Evolutionary conservation across 805 yeast genomes (phyloP).

Genomic region (Barnettozyma sp.): DNA sequence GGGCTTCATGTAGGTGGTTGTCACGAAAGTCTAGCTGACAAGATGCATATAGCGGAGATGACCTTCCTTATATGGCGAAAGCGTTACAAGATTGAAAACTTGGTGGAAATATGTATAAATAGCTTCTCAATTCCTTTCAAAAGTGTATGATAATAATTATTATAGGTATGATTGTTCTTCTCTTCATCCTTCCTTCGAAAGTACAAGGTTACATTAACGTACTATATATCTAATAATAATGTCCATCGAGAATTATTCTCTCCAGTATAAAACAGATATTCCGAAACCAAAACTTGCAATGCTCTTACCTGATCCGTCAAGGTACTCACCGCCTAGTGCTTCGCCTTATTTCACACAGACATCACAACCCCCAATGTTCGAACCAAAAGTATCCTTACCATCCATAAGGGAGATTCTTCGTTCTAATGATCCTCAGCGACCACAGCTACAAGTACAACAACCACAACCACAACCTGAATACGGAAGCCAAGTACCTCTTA

Average conservation of each 20-base stretch:
- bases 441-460: slow-evolving; percentile 1
- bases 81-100: background rate
- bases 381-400: slow-evolving; percentile 4
- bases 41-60: background rate
- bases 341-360: background rate
- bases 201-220: no score
- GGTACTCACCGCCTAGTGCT: slow-evolving; percentile 11
- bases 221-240: no score
- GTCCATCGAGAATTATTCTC: slow-evolving; percentile 6
- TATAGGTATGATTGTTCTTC: no score
- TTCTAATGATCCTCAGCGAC: background rate
- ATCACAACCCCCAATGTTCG: slow-evolving; percentile 1
- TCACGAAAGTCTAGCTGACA: slow-evolving; percentile 1
- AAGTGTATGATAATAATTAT: no score
- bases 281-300: slow-evolving; percentile 14
- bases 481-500: no score
- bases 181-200: no score
- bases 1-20: background rate
- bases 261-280: slow-evolving; percentile 2
- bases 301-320: slow-evolving; percentile 20
- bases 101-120: background rate
- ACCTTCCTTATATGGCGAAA: background rate
- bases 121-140: background rate
- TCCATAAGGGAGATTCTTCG: slow-evolving; percentile 3
- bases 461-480: slow-evolving; percentile 14